Evolutionary conservation across 2,329 filamentous ascomycete species (phyloP).

Genomic region (Fusarium chuoi): DNA sequence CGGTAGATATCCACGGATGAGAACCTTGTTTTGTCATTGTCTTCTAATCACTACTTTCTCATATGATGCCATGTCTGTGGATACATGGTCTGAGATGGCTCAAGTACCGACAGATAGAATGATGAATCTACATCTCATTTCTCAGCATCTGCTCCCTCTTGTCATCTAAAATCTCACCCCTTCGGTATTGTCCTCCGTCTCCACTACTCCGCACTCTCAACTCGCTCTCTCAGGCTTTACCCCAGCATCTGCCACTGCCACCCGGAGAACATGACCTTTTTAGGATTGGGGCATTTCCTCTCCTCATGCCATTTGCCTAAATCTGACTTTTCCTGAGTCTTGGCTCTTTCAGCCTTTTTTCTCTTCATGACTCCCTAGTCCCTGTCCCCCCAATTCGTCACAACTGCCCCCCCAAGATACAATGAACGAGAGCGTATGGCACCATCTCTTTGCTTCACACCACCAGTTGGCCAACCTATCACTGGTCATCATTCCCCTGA

Average conservation of each 20-base stretch:
- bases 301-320: neutral
- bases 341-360: neutral
- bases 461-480: slow-evolving; percentile 10
- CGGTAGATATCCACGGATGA: neutral
- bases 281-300: neutral
- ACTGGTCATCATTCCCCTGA: slow-evolving; percentile 11
- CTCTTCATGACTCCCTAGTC: neutral
- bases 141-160: neutral
- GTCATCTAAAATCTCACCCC: slow-evolving; percentile 19
- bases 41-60: neutral
- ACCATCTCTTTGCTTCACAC: slow-evolving; percentile 18
- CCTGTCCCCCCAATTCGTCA: neutral
- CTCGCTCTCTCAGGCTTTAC: neutral
- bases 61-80: slow-evolving; percentile 20
- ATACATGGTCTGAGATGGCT: slow-evolving; percentile 29
- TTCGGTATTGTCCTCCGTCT: slow-evolving; percentile 18
- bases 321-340: slow-evolving; percentile 8
- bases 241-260: slow-evolving; percentile 1
- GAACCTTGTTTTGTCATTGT: neutral
- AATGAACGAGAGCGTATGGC: slow-evolving; percentile 3
- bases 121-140: slow-evolving; percentile 17
- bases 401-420: neutral
- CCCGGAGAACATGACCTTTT: slow-evolving; percentile 5
- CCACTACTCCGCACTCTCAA: slow-evolving; percentile 41
- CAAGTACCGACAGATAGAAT: slow-evolving; percentile 21